phyloP scores from a whole-genome alignment of 2,329 filamentous ascomycete genomes.

The Penicillium sp. region DNA sequence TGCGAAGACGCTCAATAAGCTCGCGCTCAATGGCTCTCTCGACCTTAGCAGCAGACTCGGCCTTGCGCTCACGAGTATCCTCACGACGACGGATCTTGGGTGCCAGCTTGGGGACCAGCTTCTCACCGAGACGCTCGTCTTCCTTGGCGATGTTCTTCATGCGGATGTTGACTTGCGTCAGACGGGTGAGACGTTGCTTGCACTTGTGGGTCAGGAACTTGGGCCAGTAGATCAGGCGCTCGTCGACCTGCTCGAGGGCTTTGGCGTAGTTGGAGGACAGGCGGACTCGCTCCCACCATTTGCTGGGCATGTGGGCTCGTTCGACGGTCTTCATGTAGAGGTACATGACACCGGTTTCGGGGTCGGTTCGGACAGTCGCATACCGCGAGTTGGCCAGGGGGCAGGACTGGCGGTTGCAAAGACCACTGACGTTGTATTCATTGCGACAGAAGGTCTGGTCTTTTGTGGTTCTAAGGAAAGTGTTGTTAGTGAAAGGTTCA shows the following conservation, averaged over 20 bases:
- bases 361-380: conserved; percentile 84
- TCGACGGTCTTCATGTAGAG: conserved; percentile 97
- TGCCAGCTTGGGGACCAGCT: conserved; percentile 81
- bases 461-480: conserved; percentile 67
- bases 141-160: conserved; percentile 79
- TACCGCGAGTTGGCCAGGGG: conserved; percentile 90
- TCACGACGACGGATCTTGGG: conserved; percentile 83
- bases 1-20: conserved; percentile 84
- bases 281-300: conserved; percentile 93
- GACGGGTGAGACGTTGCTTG: conserved; percentile 89
- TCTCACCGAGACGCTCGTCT: conserved; percentile 86
- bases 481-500: conserved; percentile 8
- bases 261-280: conserved; percentile 87
- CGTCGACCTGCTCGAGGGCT: conserved; percentile 84
- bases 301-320: conserved; percentile 81
- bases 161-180: conserved; percentile 86
- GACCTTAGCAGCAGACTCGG: conserved; percentile 83
- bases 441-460: conserved; percentile 93
- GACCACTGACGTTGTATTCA: conserved; percentile 82
- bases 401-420: conserved; percentile 85
- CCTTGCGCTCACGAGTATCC: conserved; percentile 73
- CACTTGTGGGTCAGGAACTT: conserved; percentile 93
- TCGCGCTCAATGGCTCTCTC: conserved; percentile 95
- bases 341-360: conserved; percentile 79
- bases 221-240: conserved; percentile 86